phyloP scores from a whole-genome alignment of 1,139 yeast genomes.

The Yamadazyma sp. region DNA sequence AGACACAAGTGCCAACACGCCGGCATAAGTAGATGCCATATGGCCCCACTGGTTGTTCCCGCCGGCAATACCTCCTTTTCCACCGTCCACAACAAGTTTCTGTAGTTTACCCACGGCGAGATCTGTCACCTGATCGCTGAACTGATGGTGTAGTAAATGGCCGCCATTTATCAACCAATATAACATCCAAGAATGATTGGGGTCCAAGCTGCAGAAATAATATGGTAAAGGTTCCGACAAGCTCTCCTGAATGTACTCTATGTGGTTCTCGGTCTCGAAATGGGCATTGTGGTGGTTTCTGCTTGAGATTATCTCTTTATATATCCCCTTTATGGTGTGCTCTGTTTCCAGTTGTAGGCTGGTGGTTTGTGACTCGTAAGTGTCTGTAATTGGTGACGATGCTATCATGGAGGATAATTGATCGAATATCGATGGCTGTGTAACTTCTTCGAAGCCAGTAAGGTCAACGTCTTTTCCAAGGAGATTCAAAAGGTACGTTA shows the following conservation, averaged over 20 bases:
- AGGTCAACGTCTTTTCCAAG: slow-evolving; percentile 14
- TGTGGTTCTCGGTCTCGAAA: slow-evolving; percentile 21
- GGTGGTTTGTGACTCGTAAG: slow-evolving; percentile 34
- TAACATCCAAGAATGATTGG: slow-evolving; percentile 87
- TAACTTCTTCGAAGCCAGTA: slow-evolving; percentile 17
- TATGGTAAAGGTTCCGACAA: slow-evolving; percentile 41
- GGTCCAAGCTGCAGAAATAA: slow-evolving; percentile 59
- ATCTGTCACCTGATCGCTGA: slow-evolving; percentile 10
- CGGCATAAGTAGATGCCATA: slow-evolving; percentile 84
- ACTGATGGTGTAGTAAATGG: slow-evolving; percentile 7
- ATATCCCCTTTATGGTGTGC: slow-evolving; percentile 27
- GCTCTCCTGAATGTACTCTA: slow-evolving; percentile 13
- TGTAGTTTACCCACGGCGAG: slow-evolving; percentile 21
- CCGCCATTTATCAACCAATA: slow-evolving; percentile 77
- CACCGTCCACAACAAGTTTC: slow-evolving; percentile 28
- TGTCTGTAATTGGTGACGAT: slow-evolving; percentile 16
- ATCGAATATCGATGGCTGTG: slow-evolving; percentile 13
- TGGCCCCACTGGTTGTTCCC: slow-evolving; percentile 82
- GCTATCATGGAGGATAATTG: slow-evolving; percentile 17
- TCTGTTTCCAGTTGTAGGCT: slow-evolving; percentile 44
- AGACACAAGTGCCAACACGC: slow-evolving; percentile 60
- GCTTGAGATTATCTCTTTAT: slow-evolving; percentile 18
- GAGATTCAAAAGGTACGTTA: slow-evolving; percentile 18
- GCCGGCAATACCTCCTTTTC: slow-evolving; percentile 78
- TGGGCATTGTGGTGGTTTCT: slow-evolving; percentile 11